Conservation (phyloP, 2,329 filamentous ascomycete species). For the Aureobasidium sp. region DNA sequence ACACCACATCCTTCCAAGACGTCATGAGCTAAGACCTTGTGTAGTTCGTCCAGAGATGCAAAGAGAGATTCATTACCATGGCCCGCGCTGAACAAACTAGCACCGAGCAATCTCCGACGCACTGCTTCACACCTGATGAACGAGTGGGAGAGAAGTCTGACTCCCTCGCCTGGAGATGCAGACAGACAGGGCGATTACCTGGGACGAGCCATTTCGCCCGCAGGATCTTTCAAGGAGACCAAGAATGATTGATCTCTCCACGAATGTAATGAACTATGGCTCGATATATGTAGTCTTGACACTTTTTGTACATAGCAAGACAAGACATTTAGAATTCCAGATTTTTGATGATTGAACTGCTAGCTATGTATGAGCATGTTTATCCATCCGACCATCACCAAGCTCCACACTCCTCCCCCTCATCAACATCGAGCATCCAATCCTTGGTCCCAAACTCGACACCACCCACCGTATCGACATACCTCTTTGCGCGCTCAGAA, state of each 20-base stretch:
- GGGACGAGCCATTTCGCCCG: background rate
- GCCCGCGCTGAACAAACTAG: slow-evolving; percentile 61
- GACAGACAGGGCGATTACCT: slow-evolving; percentile 3
- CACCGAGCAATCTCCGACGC: slow-evolving; percentile 67
- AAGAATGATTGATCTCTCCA: slow-evolving; percentile 13
- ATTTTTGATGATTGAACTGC: too few species aligned
- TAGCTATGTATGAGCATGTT: too few species aligned
- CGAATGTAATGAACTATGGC: too few species aligned
- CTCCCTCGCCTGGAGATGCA: background rate
- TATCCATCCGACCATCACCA: too few species aligned
- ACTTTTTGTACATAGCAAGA: too few species aligned
- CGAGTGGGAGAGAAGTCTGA: slow-evolving; percentile 79
- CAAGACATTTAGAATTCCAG: too few species aligned
- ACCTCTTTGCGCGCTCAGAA: too few species aligned
- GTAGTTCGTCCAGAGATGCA: slow-evolving; percentile 14
- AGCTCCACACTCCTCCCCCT: too few species aligned
- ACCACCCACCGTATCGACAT: too few species aligned
- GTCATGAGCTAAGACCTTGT: background rate
- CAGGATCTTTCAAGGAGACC: slow-evolving; percentile 8
- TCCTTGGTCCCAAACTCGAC: too few species aligned
- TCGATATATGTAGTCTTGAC: too few species aligned
- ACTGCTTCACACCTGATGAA: slow-evolving; percentile 81
- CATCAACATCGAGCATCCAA: too few species aligned
- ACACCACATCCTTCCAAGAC: background rate
- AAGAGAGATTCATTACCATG: slow-evolving; percentile 46